Evolutionary conservation across 2,329 filamentous ascomycete species (phyloP), one percentile per base, ranked within the genome.

Genomic region (Lachnellula occidentalis): DNA sequence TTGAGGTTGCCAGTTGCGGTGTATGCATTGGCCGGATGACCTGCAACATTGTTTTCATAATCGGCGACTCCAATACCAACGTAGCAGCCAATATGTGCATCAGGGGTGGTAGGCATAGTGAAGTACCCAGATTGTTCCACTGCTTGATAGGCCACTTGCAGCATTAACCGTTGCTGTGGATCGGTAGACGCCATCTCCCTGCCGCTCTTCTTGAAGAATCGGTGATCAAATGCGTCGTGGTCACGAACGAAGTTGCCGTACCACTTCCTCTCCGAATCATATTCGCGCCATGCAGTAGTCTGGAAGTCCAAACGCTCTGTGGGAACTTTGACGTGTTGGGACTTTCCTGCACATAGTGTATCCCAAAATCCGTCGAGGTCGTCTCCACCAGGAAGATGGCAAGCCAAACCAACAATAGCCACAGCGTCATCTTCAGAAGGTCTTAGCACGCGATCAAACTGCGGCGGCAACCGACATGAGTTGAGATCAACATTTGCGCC

Each of bases 331-430:
- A 65, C 64, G 55, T 67, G 69, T 17, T 22, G 64, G 63, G 43
- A 63, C 65, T 69, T 86, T 83, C 66, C 83, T 80, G 17, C 90
- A 76, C 11, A 15, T 15, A 46, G 43, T 6, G 90, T 74, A 56
- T 88, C 82, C 87, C 87, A 91, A 37, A 91, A 81, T 51, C 81
- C 80, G 54, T 89, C 84, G 56, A 77, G 71, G 4, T 67, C 71
- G 6, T 75, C 75, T 7, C 73, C 67, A 3, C 78, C 78, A 3
- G 79, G 78, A 45, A 81, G 78, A 7, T 78, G 73, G 46, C 78
- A 74, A 5, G 75, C 76, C 58, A 80, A 70, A 27, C 79, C 78
- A 34, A 81, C 68, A 14, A 81, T 70, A 5, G 78, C 78, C 46
- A 81, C 76, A 15, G 70, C 17, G 5, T 43, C 41, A 14, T 43